Percentiles rank a stretch among this genome's conserved stretches.
Evolutionary conservation across 257 asterid species (phyloP).

Genomic region (Nicotiana otophora): DNA sequence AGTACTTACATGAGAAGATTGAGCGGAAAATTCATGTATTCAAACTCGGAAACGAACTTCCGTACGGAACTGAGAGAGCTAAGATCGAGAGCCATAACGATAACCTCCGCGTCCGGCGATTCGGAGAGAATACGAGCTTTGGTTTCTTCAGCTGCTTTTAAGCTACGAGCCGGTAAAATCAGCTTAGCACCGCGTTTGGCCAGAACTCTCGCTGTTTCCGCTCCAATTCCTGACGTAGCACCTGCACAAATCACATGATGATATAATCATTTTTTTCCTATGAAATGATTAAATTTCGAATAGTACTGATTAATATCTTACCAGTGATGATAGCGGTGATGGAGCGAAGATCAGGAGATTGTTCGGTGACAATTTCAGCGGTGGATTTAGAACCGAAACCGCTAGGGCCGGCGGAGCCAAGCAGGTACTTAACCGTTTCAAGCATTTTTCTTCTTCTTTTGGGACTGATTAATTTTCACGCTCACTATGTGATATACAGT

Average conservation of each 20-base stretch:
- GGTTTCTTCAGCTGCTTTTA: constrained; percentile 78
- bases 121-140: constrained; percentile 57
- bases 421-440: constrained; percentile 64
- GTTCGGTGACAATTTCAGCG: constrained; percentile 68
- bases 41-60: constrained; percentile 58
- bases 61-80: constrained; percentile 70
- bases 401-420: constrained; percentile 74
- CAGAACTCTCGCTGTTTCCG: constrained; percentile 83
- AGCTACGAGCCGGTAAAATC: constrained; percentile 68
- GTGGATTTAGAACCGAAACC: constrained; percentile 81
- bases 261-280: neutral
- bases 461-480: neutral
- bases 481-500: neutral
- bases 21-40: constrained; percentile 62
- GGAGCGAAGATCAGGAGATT: constrained; percentile 43
- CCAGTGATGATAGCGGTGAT: constrained; percentile 88
- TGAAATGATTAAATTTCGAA: no score
- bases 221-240: constrained; percentile 97
- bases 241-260: constrained; percentile 25
- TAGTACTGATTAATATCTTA: neutral
- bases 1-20: constrained; percentile 69
- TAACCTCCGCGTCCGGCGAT: constrained; percentile 57
- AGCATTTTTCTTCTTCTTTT: constrained; percentile 35
- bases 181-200: constrained; percentile 86
- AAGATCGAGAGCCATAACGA: constrained; percentile 79